Base-by-base conservation (phyloP, 1,284 basidiomycete species). In the Papiliotrema laurentii region DNA sequence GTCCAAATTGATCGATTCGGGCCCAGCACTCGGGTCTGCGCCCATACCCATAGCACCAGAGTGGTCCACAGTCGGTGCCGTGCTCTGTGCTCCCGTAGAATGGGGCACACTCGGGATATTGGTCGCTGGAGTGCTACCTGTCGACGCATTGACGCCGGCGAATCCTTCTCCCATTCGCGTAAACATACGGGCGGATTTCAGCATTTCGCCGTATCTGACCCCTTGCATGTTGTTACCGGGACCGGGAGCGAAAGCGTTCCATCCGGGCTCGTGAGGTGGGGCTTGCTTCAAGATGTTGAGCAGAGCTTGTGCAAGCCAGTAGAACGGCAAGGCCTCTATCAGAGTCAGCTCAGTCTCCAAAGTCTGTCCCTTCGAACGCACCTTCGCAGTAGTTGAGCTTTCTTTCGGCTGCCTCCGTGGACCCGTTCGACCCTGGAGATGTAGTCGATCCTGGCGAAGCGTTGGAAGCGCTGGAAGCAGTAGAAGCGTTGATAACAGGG, bases 291-390 rank as follows among this genome's bases (percentile, higher is more conserved):
- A 58, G 21, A 68, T 61, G 40, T 64, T 66, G 22, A 73, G 56
- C 30, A 77, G 59, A 6, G 69, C 68, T 35, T 71, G 66, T 6
- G 69, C 68, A 13, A 76, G 68, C 73, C 72, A 76, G 53, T 70
- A 77, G 58, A 71, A 74, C 4, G 76, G 76, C 22, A 76, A 56
- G 13, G 74, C 75, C 56, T 77, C 74, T 65, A 48, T 18, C 19
- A 28, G 27, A 18, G 43, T 55, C 54, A 58, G 49, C 11, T 22
- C 34, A 38, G 42, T n/a, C n/a, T n/a, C n/a, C n/a, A n/a, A n/a
- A n/a, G n/a, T 18, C 6, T 14, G 5, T 10, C 5, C 25, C 30
- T 18, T 27, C 5, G 18, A 26, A 25, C 64, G 55, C 42, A 63
- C 64, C 64, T 53, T 72, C 69, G 59, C 66, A 69, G 55, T 72